These are phyloP conservation scores for Boletus reticuloceps DNA, from an alignment of 768 basidiomycete species.

Conservation along the genomic window DNA sequence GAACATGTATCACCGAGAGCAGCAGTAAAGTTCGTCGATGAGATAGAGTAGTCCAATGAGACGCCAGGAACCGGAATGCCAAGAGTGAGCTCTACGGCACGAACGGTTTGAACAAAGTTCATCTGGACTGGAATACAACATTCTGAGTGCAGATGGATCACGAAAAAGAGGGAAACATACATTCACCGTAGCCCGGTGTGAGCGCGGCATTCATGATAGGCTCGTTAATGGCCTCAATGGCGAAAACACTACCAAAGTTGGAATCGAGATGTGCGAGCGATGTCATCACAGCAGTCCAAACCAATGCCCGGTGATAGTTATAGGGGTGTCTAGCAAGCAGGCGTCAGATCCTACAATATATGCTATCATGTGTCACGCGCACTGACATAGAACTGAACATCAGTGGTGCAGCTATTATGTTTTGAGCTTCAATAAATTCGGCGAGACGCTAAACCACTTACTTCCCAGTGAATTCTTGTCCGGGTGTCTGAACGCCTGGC, in stretches of 20 bases:
- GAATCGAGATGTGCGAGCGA: slow-evolving; percentile 67
- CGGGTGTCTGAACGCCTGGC: slow-evolving; percentile 62
- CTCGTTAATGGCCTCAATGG: slow-evolving; percentile 78
- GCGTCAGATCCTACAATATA: slow-evolving; percentile 1
- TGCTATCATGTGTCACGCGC: not conserved
- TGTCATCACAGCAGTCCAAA: slow-evolving; percentile 85
- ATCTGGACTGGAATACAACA: slow-evolving; percentile 50
- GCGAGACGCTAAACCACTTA: slow-evolving; percentile 25
- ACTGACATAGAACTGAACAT: slow-evolving; percentile 73
- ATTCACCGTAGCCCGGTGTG: slow-evolving; percentile 70
- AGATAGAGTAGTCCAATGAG: slow-evolving; percentile 12
- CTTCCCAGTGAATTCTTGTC: slow-evolving; percentile 70
- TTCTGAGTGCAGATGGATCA: not conserved
- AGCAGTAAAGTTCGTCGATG: slow-evolving; percentile 35
- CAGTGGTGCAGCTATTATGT: slow-evolving; percentile 53
- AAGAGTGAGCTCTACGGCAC: slow-evolving; percentile 59
- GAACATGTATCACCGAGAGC: slow-evolving; percentile 26
- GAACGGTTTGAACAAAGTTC: slow-evolving; percentile 65
- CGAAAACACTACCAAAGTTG: slow-evolving; percentile 58
- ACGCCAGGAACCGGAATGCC: slow-evolving; percentile 43
- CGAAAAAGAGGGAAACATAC: slow-evolving; percentile 37
- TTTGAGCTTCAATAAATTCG: slow-evolving; percentile 1
- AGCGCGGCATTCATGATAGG: slow-evolving; percentile 66
- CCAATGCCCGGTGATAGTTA: slow-evolving; percentile 74
- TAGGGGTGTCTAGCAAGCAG: slow-evolving; percentile 44